phyloP scores from a whole-genome alignment of 1,284 basidiomycete genomes.

The Singerocomus inundabilis region DNA sequence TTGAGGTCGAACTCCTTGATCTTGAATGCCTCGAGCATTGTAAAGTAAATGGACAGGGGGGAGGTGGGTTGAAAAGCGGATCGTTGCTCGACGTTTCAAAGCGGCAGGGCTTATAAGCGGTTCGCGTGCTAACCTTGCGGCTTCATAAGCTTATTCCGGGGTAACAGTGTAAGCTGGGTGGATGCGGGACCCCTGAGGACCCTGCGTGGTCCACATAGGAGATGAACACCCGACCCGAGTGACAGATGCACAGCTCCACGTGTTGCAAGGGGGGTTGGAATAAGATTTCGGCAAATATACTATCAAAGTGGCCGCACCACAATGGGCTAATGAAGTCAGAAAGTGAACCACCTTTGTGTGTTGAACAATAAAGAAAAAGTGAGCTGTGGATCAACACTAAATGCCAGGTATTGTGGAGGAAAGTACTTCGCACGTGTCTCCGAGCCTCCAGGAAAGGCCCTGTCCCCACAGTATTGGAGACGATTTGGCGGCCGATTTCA shows the following conservation, averaged over 20 bases:
- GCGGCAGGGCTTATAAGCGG: conserved; percentile 26
- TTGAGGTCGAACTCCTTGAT: conserved; percentile 71
- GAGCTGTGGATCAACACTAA: background rate
- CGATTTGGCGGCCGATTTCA: background rate
- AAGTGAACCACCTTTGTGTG: background rate
- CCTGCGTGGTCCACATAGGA: conserved; percentile 11
- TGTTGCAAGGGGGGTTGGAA: conserved; percentile 11
- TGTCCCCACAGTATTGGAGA: conserved; percentile 1
- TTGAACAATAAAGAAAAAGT: conserved; percentile 1
- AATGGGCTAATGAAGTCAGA: background rate
- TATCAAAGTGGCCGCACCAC: conserved; percentile 1
- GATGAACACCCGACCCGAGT: conserved; percentile 3
- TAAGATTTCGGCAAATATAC: background rate
- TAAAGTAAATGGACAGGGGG: conserved; percentile 1
- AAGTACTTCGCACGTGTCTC: conserved; percentile 2
- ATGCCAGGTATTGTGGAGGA: background rate
- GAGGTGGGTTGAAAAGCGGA: conserved; percentile 11
- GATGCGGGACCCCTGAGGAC: conserved; percentile 21
- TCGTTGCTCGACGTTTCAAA: conserved; percentile 12
- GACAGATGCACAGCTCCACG: conserved; percentile 16
- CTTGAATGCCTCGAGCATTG: conserved; percentile 71
- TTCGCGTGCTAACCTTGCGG: conserved; percentile 34
- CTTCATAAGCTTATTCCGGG: conserved; percentile 22
- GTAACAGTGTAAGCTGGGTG: conserved; percentile 22
- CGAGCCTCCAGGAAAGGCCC: background rate